Evolutionary conservation across 2,329 filamentous ascomycete species (phyloP), one percentile per base, ranked within the genome.

Genomic region (Ramularia collo-cygni): DNA sequence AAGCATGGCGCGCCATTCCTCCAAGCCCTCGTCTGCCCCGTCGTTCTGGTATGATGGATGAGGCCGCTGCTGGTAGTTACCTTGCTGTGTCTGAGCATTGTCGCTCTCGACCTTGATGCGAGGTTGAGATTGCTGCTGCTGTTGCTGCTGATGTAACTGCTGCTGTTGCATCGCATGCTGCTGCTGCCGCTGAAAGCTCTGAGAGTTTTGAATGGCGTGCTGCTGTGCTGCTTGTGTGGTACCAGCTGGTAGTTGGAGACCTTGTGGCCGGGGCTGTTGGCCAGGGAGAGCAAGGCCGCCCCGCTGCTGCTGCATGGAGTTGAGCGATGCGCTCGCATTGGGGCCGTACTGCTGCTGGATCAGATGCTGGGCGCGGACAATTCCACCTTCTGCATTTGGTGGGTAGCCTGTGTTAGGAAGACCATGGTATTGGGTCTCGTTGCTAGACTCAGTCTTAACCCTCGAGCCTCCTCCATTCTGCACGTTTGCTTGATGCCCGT

Each of bases 21-120:
- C 75, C 29, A 77, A 63, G 3, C 74, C 72, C 41, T 72, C 72
- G 34, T 64, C 70, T 21, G 83, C 68, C 36, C 89, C 90, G 58
- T 96, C 90, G 10, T 82, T 82, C 61, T 95, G 85, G 16, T 69
- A 68, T 35, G 61, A 47, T 56, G 71, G 47, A 59, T 67, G 58
- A 69, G 74, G 59, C 38, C 66, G 64, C 26, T 63, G 55, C 34
- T 64, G 62, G 31, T 46, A 44, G 4, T 29, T 27, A n/a, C 45
- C 48, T 36, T 58, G 57, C 28, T 51, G 42, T 3, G 52, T 29
- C 29, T 55, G 47, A 5, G 51, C 50, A 14, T 48, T 57, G 27
- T 53, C 49, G 27, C 53, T 57, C 45, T 63, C 60, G 7, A 60
- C 47, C 40, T 63, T 63, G 52, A 63, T 56, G 4, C 55, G 56